Evolutionary conservation across 495 filamentous ascomycete genomes (phyloP), one percentile per base, ranked within the genome.

Genomic region (Geopyxis carbonaria): DNA sequence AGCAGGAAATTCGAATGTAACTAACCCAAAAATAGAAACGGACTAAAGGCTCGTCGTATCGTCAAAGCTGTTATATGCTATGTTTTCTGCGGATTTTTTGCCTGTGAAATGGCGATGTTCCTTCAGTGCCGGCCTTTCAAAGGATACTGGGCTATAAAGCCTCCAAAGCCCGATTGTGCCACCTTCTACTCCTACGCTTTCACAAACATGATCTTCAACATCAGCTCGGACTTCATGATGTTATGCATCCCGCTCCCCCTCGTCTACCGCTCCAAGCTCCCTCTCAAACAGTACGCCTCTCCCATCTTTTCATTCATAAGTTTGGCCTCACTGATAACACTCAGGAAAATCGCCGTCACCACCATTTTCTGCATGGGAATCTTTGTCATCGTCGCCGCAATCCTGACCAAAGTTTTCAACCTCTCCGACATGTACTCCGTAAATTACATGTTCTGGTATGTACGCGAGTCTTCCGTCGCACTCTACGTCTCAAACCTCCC

Each of bases 101-200:
- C 46, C 27, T 40, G 34, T 28, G 36, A 52, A 29, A 28, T 52
- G n/a, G 42, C 46, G 7, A 19, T 52, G 9, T 52, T 49, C 34
- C 38, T 46, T 11, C 34, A 34, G 34, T 52, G 48, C 24, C 48
- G 46, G 4, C 48, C 48, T 9, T 42, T 52, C n/a, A 37, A 31
- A 11, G 42, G 43, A 14, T 52, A 52, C 23, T 52, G 47, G 47
- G 42, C 46, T 9, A 22, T 52, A 16, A 41, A 45, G 7, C 35
- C 48, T 7, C 41, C 46, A 0, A 42, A 46, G 30, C 15, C 55
- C 21, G 66, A 72, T 59, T 71, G 69, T 42, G 62, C 59, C 6
- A 60, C 61, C 7, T 69, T 64, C 36, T 61, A 66, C 29, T 55
- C 67, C 47, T 70, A 69, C 48, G 61, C 63, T 42, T 67, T 72